Conservation (phyloP, 2,329 filamentous ascomycete species). For the Ustilaginoidea virens region DNA sequence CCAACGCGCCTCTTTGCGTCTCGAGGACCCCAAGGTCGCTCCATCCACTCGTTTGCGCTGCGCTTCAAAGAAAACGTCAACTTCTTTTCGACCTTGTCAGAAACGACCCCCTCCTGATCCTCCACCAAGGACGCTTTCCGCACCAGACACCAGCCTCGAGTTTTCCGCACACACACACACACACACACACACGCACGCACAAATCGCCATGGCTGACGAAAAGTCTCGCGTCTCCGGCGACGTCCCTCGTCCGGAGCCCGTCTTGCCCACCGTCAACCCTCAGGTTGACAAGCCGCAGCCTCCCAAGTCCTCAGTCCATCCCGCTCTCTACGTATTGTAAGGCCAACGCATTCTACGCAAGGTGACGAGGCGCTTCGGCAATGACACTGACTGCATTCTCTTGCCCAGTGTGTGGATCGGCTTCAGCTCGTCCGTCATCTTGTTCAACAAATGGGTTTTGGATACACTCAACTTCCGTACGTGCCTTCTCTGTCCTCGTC, state of each 20-base stretch:
- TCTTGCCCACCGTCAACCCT: constrained; percentile 71
- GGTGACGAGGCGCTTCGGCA: not conserved
- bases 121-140: too few species aligned
- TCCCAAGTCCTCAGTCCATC: constrained; percentile 52
- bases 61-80: constrained; percentile 8
- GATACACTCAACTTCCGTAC: constrained; percentile 63
- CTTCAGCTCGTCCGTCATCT: constrained; percentile 83
- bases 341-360: constrained; percentile 12
- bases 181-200: not conserved
- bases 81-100: too few species aligned
- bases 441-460: constrained; percentile 99
- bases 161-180: not conserved
- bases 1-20: constrained; percentile 2
- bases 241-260: constrained; percentile 43
- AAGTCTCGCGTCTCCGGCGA: constrained; percentile 78
- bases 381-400: too few species aligned
- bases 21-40: too few species aligned
- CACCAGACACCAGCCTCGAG: constrained; percentile 9
- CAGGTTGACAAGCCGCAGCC: constrained; percentile 54
- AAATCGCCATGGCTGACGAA: constrained; percentile 40
- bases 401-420: constrained; percentile 71
- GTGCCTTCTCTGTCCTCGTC: constrained; percentile 8
- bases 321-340: constrained; percentile 70
- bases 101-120: too few species aligned
- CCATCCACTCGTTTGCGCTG: constrained; percentile 25